These are phyloP conservation scores for Puccinia triticina DNA, from an alignment of 1,284 basidiomycete species.

Conservation along the genomic window DNA sequence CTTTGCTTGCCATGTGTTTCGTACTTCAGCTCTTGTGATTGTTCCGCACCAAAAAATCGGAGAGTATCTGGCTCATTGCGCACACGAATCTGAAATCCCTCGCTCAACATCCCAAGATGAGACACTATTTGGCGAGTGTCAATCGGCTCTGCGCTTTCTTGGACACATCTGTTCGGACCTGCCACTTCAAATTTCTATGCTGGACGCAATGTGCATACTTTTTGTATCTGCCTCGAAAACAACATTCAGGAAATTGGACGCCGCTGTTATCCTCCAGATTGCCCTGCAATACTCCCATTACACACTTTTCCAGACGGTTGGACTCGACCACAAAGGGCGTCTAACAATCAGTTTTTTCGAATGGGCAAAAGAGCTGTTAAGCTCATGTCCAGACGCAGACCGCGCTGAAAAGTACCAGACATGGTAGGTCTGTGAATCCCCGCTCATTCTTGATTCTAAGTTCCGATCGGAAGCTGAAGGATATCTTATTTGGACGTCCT, in stretches of 20 bases:
- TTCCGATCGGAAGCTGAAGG: not conserved
- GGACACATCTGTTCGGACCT: not conserved
- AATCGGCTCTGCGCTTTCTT: not conserved
- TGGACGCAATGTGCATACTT: not conserved
- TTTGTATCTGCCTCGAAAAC: not conserved
- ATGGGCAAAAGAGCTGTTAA: not conserved
- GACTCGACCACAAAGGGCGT: not conserved
- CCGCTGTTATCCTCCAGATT: not conserved
- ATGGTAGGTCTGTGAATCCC: not conserved
- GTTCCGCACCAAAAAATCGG: not conserved
- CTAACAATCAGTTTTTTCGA: not conserved
- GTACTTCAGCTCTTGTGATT: not conserved
- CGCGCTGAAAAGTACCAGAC: no score
- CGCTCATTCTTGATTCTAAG: no score
- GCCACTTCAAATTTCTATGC: not conserved
- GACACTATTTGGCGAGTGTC: no score
- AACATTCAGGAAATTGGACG: not conserved
- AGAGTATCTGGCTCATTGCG: not conserved
- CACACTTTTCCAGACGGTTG: not conserved
- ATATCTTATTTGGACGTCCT: not conserved
- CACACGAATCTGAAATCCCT: no score
- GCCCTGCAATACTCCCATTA: slow-evolving; percentile 12
- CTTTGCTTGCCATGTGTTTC: not conserved
- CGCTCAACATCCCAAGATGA: no score
- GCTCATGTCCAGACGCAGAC: not conserved